Evolutionary conservation across 352 stramenopile species (phyloP), one percentile per base, ranked within the genome.

Genomic region (Phytophthora hybrid): DNA sequence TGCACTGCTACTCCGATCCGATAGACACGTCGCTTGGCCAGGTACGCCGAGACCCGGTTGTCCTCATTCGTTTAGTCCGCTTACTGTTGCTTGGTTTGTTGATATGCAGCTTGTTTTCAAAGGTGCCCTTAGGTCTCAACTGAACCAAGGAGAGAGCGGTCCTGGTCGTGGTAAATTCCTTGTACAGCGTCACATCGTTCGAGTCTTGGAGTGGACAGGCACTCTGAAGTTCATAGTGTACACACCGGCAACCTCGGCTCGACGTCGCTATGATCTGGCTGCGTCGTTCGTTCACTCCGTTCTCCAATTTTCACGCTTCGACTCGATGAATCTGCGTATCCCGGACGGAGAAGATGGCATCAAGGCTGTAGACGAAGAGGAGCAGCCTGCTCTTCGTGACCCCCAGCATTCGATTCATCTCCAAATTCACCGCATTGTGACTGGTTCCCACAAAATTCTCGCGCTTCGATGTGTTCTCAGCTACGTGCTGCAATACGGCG

Each of bases 181-280:
- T 57, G 23, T 73, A 7, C 46, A 69, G 47, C 13, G 46, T 5
- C 49, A 63, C 46, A 49, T 87, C 8, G 72, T 87, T 0, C 73
- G 74, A 1, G 37, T 90, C 9, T 74, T 91, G 19, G 59, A 81
- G 34, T 78, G 75, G n/a, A 53, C 63, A 4, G 67, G 67, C 16
- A 59, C 59, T 1, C 73, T 90, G 16, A 83, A 75, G 19, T 34
- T 90, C 1, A 44, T 87, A 1, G 26, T 77, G 37, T 91, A 92
- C 68, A 78, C 75, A 0, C 71, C 86, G 4, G 29, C 49, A 0
- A 79, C 68, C 1, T 89, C 81, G 0, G 16, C 9, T 6, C 73
- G 73, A 51, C 26, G 29, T 19, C 75, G 84, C 18, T 87, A 81
- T 63, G 74, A 85, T 19, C 59, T 92, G 29, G 68, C 77, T 13